A percentile compares a stretch with the other conserved stretches of the same genome.
Evolutionary conservation across 73 alveolate genomes (phyloP).

Genomic region (Paramecium caudatum): DNA sequence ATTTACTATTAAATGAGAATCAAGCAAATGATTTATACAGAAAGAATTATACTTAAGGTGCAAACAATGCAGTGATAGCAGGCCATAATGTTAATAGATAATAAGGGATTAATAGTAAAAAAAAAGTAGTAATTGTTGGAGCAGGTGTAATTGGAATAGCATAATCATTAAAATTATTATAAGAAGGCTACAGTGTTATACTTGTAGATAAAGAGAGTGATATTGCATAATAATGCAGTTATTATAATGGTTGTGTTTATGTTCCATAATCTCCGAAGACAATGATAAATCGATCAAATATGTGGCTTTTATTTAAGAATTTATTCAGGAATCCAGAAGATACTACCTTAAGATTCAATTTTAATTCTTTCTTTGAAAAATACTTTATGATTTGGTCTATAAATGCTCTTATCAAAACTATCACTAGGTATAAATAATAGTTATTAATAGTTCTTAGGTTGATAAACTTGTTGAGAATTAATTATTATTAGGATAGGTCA

Average conservation of each 20-base stretch:
- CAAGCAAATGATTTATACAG: conserved; percentile 16
- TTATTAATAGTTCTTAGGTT: conserved; percentile 32
- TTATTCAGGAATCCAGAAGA: conserved; percentile 24
- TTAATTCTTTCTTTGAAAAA: conserved; percentile 7
- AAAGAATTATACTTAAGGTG: background rate
- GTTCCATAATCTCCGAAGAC: conserved; percentile 22
- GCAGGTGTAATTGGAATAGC: conserved; percentile 39
- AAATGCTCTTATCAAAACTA: conserved; percentile 33
- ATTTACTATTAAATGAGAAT: background rate
- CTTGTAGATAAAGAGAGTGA: conserved; percentile 5
- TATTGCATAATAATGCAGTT: conserved; percentile 18
- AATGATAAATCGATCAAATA: conserved; percentile 19
- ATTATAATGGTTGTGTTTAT: conserved; percentile 65
- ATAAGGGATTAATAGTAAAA: background rate
- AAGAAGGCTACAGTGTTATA: conserved; percentile 20
- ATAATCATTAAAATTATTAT: background rate
- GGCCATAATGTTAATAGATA: conserved; percentile 40
- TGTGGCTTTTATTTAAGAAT: background rate
- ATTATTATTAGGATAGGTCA: conserved; percentile 11
- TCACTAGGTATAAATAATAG: background rate
- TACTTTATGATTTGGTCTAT: conserved; percentile 7
- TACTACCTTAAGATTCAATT: conserved; percentile 33
- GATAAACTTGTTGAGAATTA: conserved; percentile 3
- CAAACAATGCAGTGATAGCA: conserved; percentile 1
- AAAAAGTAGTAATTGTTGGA: background rate